A percentile compares a stretch with the other conserved stretches of the same genome.
Evolutionary conservation across 2,329 filamentous ascomycete genomes (phyloP).

Genomic region (Aspergillus brunneoviolaceus): DNA sequence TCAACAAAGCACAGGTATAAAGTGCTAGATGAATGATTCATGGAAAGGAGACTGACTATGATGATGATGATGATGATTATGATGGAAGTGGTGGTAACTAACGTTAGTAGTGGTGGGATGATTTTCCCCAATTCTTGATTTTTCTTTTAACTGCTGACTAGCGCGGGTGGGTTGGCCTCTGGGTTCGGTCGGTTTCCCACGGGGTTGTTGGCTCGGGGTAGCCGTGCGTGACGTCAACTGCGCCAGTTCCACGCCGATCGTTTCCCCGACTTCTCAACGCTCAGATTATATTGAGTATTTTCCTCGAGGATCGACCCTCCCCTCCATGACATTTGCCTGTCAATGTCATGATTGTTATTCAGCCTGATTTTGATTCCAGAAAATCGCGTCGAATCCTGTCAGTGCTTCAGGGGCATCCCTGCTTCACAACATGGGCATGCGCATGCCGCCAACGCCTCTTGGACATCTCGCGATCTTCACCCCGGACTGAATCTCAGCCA

Average conservation of each 20-base stretch:
- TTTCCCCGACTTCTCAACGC: neutral
- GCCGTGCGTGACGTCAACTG: conserved; percentile 26
- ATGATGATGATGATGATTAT: neutral
- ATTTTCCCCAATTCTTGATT: neutral
- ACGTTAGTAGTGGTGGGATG: neutral
- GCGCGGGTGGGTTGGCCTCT: no score
- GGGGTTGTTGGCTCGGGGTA: conserved; percentile 9
- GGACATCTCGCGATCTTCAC: neutral
- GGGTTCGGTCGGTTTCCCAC: conserved; percentile 1
- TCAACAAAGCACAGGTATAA: neutral
- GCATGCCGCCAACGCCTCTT: neutral
- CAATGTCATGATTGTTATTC: neutral
- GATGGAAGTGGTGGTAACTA: neutral
- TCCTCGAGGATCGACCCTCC: neutral
- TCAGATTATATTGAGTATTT: neutral
- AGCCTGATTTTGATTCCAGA: conserved; percentile 8
- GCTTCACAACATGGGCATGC: neutral
- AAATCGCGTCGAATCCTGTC: conserved; percentile 7
- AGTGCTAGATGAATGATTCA: neutral
- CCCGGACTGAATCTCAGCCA: neutral
- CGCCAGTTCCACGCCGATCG: neutral
- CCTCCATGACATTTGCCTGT: neutral
- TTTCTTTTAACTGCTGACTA: neutral
- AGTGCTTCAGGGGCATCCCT: neutral
- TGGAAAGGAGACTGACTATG: neutral